These are phyloP conservation scores for Metarhizium anisopliae DNA, from an alignment of 2,329 filamentous ascomycete genomes.

Conservation along the genomic window DNA sequence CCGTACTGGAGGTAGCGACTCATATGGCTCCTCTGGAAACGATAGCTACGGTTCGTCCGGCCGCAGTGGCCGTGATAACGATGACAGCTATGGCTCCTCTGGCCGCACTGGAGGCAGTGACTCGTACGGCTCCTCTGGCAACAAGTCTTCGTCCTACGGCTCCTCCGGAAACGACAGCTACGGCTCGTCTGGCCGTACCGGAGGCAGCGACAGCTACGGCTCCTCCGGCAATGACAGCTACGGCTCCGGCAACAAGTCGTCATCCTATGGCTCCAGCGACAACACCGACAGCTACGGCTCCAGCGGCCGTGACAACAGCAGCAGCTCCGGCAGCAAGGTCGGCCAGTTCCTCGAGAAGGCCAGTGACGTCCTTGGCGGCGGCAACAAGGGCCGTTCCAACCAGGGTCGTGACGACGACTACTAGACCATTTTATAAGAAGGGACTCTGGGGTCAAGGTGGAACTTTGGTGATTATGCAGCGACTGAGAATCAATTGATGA, in stretches of 20 bases:
- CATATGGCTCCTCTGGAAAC: slow-evolving; percentile 6
- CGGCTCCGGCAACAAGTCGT: slow-evolving; percentile 7
- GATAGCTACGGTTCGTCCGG: slow-evolving; percentile 12
- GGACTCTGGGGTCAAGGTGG: not conserved
- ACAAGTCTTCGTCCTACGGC: slow-evolving; percentile 6
- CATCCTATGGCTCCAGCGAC: not conserved
- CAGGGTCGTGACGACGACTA: slow-evolving; percentile 17
- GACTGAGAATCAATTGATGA: not conserved
- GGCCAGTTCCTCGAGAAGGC: slow-evolving; percentile 53
- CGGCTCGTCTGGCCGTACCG: slow-evolving; percentile 10
- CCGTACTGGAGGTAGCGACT: slow-evolving; percentile 7
- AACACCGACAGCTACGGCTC: slow-evolving; percentile 10
- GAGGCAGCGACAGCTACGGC: slow-evolving; percentile 7
- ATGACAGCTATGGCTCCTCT: slow-evolving; percentile 4
- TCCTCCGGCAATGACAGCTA: slow-evolving; percentile 9
- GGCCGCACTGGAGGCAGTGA: not conserved
- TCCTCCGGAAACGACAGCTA: slow-evolving; percentile 10
- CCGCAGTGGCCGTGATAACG: slow-evolving; percentile 9
- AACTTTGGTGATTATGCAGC: not conserved
- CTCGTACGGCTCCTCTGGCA: slow-evolving; percentile 13
- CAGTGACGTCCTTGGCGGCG: slow-evolving; percentile 38
- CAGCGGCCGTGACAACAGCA: slow-evolving; percentile 7
- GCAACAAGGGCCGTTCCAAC: slow-evolving; percentile 31
- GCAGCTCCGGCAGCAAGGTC: slow-evolving; percentile 33
- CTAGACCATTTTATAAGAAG: not conserved